Base-by-base conservation (phyloP, 2,329 filamentous ascomycete genomes). In the Fusarium robinianum region DNA sequence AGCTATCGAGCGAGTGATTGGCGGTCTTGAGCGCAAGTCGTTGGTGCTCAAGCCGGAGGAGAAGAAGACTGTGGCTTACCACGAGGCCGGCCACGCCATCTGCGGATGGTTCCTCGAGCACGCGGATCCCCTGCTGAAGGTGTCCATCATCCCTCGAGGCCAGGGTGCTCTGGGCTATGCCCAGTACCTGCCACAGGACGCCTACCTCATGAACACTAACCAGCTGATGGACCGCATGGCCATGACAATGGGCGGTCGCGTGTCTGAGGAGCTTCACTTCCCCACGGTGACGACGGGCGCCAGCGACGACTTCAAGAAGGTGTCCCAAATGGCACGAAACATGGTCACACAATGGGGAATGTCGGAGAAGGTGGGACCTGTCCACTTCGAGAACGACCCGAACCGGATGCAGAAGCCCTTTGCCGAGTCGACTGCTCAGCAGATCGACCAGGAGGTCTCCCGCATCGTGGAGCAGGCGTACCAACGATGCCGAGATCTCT, bases 341-440 rank as follows among this genome's bases (percentile, higher is more conserved):
- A 99, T 99, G 94, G 94, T 99, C 19, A 99, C 92, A n/a, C 89
- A 96, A 68, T 99, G 90, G 85, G 94, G 94, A 58, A 99, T 99
- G 94, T 95, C 88, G 26, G 82, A 88, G 57, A 95, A 95, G 73
- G 85, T 99, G 32, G 92, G 92, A 19, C 91, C 91, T 54, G 78
- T 99, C 52, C 88, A 95, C 76, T 99, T 92, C 69, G 87, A 94
- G 61, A 87, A 88, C 65, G 79, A 90, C 63, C 80, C 87, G 53
- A 87, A 88, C 66, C 84, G 88, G 63, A 72, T 96, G 47, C 85
- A 91, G 66, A 99, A 99, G 76, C 94, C 94, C 0, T 99, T 97
- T 72, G 92, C 90, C 15, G 94, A 99, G 74, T 79, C 90, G 39
- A 99, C 94, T 3, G 94, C 91, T 12, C 88, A 90, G 66, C 85